Evolutionary conservation across 2,329 filamentous ascomycete species (phyloP), one percentile per base, ranked within the genome.

Genomic region (Aspergillus felis): DNA sequence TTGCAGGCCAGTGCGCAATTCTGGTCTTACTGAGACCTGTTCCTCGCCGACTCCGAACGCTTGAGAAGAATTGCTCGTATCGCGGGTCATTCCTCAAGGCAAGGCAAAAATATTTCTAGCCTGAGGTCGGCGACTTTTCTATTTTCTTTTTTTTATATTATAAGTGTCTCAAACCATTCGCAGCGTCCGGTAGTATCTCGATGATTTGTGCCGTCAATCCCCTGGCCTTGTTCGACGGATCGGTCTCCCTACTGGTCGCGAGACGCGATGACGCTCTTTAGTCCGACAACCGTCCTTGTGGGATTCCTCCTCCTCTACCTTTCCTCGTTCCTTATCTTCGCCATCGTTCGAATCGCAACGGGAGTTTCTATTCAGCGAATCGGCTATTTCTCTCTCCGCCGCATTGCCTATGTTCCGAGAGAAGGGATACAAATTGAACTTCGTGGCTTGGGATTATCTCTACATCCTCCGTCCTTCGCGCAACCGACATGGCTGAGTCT

Each of bases 401-500:
- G 93, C 65, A 88, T 99, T 61, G 89, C 92, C 57, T 97, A 95
- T 74, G 91, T 90, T 14, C 91, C 91, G 28, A 87, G 84, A 74
- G 91, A 96, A 83, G 94, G 94, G 66, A 80, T 96, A 68, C 89
- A 89, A 68, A 86, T 99, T 74, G 91, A 96, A 74, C 87, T 99
- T 56, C 87, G 94, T 52, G 91, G 92, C 52, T 81, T 99, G 53
- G 92, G 94, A 48, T 81, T 99, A 66, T 89, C 90, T 57, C 76
- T 97, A 61, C 94, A 99, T 76, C 87, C 92, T 4, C 94, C 94
- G 12, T 97, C 94, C 5, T 97, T 99, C 76, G 91, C 93, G 50
- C 92, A 97, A 73, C 94, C 94, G 48, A 97, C 95, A 61, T 97
- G 93, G 92, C 80, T 96, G 66, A 97, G 92, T 72, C 82, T 99